These are phyloP conservation scores for Aschersonia sp. DNA, from an alignment of 2,329 filamentous ascomycete species.

Conservation along the genomic window DNA sequence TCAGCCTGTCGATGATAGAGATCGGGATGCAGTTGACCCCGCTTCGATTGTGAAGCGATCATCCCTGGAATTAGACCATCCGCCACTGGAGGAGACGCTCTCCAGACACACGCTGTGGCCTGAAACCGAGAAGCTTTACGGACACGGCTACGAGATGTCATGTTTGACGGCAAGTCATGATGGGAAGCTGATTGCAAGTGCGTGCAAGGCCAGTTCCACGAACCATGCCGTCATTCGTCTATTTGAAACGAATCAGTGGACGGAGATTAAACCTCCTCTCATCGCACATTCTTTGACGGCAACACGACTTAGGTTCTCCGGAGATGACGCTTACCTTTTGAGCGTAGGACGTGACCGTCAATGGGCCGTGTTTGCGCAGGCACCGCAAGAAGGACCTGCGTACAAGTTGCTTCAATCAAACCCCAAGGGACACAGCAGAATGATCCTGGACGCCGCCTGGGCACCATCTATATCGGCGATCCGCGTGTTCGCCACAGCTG, in stretches of 20 bases:
- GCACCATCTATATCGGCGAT: slow-evolving; percentile 34
- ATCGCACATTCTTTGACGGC: slow-evolving; percentile 79
- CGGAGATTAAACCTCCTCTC: slow-evolving; percentile 71
- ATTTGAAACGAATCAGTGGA: slow-evolving; percentile 79
- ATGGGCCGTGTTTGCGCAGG: slow-evolving; percentile 67
- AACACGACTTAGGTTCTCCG: slow-evolving; percentile 67
- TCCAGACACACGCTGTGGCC: slow-evolving; percentile 89
- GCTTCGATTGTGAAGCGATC: slow-evolving; percentile 42
- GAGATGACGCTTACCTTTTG: slow-evolving; percentile 58
- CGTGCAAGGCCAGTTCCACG: slow-evolving; percentile 81
- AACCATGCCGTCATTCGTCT: slow-evolving; percentile 91
- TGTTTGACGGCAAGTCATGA: slow-evolving; percentile 68
- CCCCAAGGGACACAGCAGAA: slow-evolving; percentile 75
- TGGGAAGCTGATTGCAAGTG: slow-evolving; percentile 67
- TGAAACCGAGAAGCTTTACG: slow-evolving; percentile 91
- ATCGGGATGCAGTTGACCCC: slow-evolving; percentile 39
- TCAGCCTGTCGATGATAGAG: slow-evolving; percentile 27
- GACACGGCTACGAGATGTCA: slow-evolving; percentile 94
- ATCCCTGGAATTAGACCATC: slow-evolving; percentile 51
- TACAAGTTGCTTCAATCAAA: slow-evolving; percentile 53
- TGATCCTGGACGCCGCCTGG: slow-evolving; percentile 88
- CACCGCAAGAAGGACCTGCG: slow-evolving; percentile 14
- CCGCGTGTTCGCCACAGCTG: slow-evolving; percentile 66
- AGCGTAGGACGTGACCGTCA: slow-evolving; percentile 87
- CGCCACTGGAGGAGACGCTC: slow-evolving; percentile 80